Evolutionary conservation across 1,139 yeast species (phyloP), one percentile per base, ranked within the genome.

Genomic region (Nakaseomyces bracarensis): DNA sequence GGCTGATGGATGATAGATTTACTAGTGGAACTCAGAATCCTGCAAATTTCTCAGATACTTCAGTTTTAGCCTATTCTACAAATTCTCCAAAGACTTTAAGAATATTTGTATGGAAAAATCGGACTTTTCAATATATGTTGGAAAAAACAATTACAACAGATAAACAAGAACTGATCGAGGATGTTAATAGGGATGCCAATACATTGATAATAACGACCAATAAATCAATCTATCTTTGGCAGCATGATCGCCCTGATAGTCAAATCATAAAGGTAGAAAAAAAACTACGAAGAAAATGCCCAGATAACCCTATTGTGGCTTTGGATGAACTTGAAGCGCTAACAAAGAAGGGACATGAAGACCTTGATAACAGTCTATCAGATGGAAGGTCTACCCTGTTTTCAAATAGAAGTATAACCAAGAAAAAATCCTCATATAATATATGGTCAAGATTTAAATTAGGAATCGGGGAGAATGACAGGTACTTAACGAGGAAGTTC

Each of bases 51-150:
- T 25, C 29, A 2, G 29, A 27, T 7, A 44, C 39, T 8, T 55
- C 60, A 2, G 48, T 50, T 18, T 45, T 59, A 9, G 28, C 57
- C 2, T 55, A 57, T 36, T 43, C 54, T 4, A 52, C 57, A 2
- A 49, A 40, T 20, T 44, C 44, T n/a, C 40, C 44, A 5, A 20
- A 50, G 2, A 54, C 45, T 22, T 30, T 60, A 29, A 50, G 58
- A 39, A 39, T 57, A 39, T 48, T 58, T 30, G 42, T 54, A 16
- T 60, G 64, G 64, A 47, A 46, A 33, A 56, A 52, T 3, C 48
- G 56, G 29, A 35, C 42, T 5, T 60, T 58, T 43, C 50, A 46
- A 36, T 46, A 47, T 21, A 50, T 57, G 46, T 42, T 48, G 1
- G 63, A 58, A 38, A 46, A 52, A 3, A 30, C 44, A 3, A 40